Evolutionary conservation across 352 stramenopile genomes (phyloP).

Genomic region (Pythium coloratum): DNA sequence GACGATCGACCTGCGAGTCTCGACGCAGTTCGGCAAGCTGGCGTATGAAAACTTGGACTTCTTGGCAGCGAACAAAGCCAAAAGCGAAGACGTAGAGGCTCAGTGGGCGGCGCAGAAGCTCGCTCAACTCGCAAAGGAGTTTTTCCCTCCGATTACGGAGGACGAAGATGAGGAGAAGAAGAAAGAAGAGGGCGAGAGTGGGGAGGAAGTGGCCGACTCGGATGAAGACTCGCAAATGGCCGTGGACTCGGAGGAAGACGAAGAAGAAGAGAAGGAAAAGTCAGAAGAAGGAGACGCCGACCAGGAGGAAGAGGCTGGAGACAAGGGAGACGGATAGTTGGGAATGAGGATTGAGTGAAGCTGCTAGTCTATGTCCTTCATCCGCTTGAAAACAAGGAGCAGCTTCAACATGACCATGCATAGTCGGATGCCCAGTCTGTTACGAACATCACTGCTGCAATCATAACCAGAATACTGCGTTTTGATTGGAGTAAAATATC

Average conservation of each 20-base stretch:
- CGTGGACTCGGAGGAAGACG: constrained; percentile 29
- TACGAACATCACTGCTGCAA: too few species aligned
- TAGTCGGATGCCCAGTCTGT: too few species aligned
- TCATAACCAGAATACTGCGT: too few species aligned
- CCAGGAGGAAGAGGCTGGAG: constrained; percentile 3
- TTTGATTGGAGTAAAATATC: too few species aligned
- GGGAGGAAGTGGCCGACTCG: constrained; percentile 24
- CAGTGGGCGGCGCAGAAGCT: constrained; percentile 61
- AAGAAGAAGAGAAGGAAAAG: constrained; percentile 16
- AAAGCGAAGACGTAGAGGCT: constrained; percentile 50
- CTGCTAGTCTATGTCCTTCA: too few species aligned
- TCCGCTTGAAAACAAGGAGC: too few species aligned
- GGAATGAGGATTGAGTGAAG: too few species aligned
- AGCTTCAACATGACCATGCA: too few species aligned
- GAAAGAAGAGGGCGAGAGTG: constrained; percentile 14
- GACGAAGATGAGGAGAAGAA: constrained; percentile 26
- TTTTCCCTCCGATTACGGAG: constrained; percentile 50
- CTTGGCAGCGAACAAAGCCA: constrained; percentile 52
- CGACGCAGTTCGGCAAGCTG: constrained; percentile 52
- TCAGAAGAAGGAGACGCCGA: constrained; percentile 15
- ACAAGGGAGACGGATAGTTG: too few species aligned
- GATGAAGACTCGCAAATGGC: constrained; percentile 38
- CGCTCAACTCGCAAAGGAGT: constrained; percentile 61
- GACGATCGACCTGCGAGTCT: constrained; percentile 49
- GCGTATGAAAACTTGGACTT: constrained; percentile 70